These are phyloP conservation scores for Penicillium sp. DNA, from an alignment of 2,329 filamentous ascomycete genomes.

Conservation along the genomic window DNA sequence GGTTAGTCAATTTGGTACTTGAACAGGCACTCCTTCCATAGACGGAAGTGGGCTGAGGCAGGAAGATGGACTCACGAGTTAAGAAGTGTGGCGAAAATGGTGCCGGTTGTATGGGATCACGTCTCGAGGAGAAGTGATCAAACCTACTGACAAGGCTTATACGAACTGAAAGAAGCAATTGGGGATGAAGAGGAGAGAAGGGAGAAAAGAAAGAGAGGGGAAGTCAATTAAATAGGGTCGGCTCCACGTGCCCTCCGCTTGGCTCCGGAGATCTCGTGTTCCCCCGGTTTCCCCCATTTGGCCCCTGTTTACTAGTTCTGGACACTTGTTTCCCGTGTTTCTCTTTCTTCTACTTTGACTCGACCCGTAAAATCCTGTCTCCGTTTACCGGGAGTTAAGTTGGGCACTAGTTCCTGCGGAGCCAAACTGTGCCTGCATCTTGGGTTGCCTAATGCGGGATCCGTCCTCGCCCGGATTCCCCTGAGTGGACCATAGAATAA, in stretches of 20 bases:
- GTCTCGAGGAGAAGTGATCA: constrained; percentile 52
- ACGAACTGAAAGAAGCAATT: constrained; percentile 17
- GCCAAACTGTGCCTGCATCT: too few species aligned
- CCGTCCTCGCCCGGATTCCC: background rate
- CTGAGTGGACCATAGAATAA: background rate
- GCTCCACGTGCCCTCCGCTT: constrained; percentile 9
- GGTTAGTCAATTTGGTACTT: constrained; percentile 3
- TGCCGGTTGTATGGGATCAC: constrained; percentile 65
- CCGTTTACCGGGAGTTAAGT: background rate
- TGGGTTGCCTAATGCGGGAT: too few species aligned
- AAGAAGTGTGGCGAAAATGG: constrained; percentile 97
- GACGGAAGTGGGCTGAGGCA: constrained; percentile 7
- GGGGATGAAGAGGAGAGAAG: constrained; percentile 5
- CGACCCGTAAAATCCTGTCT: too few species aligned
- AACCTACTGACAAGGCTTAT: constrained; percentile 27
- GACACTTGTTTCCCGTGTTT: background rate
- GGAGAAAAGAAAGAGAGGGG: constrained; percentile 1
- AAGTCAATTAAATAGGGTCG: constrained; percentile 7
- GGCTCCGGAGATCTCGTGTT: constrained; percentile 5
- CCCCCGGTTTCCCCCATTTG: constrained; percentile 1
- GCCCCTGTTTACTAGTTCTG: background rate
- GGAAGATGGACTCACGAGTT: constrained; percentile 69
- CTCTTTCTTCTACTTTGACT: background rate
- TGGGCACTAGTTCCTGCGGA: constrained; percentile 10
- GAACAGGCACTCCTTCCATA: too few species aligned